Base-by-base conservation (phyloP, 805 yeast species). In the Ogataea henricii region DNA sequence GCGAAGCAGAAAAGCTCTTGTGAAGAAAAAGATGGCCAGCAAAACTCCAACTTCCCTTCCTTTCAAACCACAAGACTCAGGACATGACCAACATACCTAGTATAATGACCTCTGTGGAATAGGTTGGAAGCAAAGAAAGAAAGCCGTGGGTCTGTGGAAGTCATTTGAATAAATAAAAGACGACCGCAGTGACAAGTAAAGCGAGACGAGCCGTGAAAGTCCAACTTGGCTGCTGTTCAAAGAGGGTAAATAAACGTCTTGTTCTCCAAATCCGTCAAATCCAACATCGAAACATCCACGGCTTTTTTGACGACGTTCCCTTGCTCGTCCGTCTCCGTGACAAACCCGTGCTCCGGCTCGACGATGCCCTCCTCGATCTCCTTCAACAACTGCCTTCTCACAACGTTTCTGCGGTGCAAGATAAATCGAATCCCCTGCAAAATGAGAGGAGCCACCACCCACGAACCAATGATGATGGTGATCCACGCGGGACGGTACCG, bases 181-280 rank as follows among this genome's bases (percentile, higher is more conserved):
- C n/a, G n/a, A n/a, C n/a, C n/a, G n/a, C n/a, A n/a, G n/a, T n/a
- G n/a, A n/a, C n/a, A n/a, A n/a, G n/a, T n/a, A n/a, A n/a, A n/a
- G n/a, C n/a, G n/a, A n/a, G n/a, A n/a, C n/a, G n/a, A n/a, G n/a
- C n/a, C n/a, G n/a, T n/a, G n/a, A n/a, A n/a, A n/a, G n/a, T n/a
- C n/a, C n/a, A n/a, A n/a, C n/a, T n/a, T n/a, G n/a, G n/a, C n/a
- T 10, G 7, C 27, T 20, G 16, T 30, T 54, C 72, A 59, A 30
- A 74, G 55, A 12, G 82, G 81, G 47, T 79, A 79, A 18, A 79
- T 74, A 49, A 78, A 79, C 18, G 66, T 59, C n/a, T 53, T 64
- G 54, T 78, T 78, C 51, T 79, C 79, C 22, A 72, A 58, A 55
- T 79, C 83, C 3, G 85, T 80, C 32, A 77, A 58, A 59, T 79